A percentile compares a stretch with the other conserved stretches of the same genome.
Conservation (phyloP, 176 grass and related monocot species). For the Ensete glaucum region DNA sequence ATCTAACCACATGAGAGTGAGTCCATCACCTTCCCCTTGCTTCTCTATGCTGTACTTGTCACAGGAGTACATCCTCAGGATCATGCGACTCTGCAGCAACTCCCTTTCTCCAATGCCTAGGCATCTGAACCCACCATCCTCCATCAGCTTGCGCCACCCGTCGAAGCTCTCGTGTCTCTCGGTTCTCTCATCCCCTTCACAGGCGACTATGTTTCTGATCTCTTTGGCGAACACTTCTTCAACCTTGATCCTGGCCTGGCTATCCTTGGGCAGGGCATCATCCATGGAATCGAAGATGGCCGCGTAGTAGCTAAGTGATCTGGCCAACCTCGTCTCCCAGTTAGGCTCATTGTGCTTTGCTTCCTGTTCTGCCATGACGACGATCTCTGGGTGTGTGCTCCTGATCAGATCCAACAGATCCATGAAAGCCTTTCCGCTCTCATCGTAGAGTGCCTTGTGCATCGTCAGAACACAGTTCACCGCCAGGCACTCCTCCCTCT, state of each 20-base stretch:
- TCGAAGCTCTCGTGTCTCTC: conserved; percentile 76
- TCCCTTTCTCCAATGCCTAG: conserved; percentile 64
- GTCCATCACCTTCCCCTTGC: conserved; percentile 50
- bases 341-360: conserved; percentile 32
- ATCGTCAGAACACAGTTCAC: conserved; percentile 60
- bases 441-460: conserved; percentile 65
- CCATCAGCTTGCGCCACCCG: conserved; percentile 55
- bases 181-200: conserved; percentile 52
- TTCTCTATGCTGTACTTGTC: conserved; percentile 51
- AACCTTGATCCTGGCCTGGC: conserved; percentile 49
- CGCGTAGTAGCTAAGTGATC: conserved; percentile 55
- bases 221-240: conserved; percentile 91
- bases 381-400: conserved; percentile 51
- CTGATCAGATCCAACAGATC: conserved; percentile 59
- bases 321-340: conserved; percentile 62
- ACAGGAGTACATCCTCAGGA: conserved; percentile 61
- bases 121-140: conserved; percentile 59
- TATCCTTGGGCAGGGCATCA: conserved; percentile 28
- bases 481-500: conserved; percentile 80
- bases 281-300: conserved; percentile 67
- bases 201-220: conserved; percentile 73
- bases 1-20: conserved; percentile 69
- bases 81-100: conserved; percentile 67
- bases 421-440: conserved; percentile 37
- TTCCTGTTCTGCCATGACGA: conserved; percentile 80